Evolutionary conservation across 148 eudicot genomes (phyloP).

Genomic region (Chenopodium berlandieri): DNA sequence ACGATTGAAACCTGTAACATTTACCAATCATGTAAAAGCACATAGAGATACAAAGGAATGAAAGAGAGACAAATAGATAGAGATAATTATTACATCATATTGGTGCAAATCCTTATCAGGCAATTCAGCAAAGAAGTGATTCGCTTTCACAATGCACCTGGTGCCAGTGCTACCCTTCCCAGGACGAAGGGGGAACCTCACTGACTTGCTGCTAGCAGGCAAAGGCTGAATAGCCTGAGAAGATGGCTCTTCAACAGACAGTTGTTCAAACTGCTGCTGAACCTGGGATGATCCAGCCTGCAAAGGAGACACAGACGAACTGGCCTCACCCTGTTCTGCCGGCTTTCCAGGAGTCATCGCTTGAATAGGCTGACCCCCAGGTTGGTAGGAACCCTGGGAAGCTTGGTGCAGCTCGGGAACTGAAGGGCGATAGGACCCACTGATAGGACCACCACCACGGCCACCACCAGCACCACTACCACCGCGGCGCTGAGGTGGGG

Average conservation of each 20-base stretch:
- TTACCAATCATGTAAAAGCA: background rate
- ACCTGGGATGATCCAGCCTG: constrained; percentile 37
- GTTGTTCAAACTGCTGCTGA: constrained; percentile 48
- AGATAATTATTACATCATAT: constrained; percentile 53
- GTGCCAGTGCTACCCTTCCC: constrained; percentile 75
- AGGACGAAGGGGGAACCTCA: constrained; percentile 87
- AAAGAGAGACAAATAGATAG: background rate
- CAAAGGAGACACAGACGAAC: constrained; percentile 39
- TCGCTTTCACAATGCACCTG: constrained; percentile 81
- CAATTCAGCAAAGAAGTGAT: constrained; percentile 87
- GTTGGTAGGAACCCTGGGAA: constrained; percentile 62
- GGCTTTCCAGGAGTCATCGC: constrained; percentile 38
- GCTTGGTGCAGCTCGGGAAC: constrained; percentile 99
- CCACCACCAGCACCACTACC: constrained; percentile 35
- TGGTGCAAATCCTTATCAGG: constrained; percentile 96
- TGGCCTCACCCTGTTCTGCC: constrained; percentile 42
- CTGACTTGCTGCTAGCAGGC: constrained; percentile 71
- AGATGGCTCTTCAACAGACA: constrained; percentile 45
- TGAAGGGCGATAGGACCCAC: constrained; percentile 58
- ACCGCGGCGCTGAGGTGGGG: constrained; percentile 56
- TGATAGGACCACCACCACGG: constrained; percentile 47
- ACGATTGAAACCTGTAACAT: constrained; percentile 63
- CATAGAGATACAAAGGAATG: background rate
- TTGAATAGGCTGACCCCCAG: constrained; percentile 52
- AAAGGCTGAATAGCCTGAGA: constrained; percentile 62